phyloP scores from a whole-genome alignment of 2,329 filamentous ascomycete genomes.

The Neonectria magnoliae region DNA sequence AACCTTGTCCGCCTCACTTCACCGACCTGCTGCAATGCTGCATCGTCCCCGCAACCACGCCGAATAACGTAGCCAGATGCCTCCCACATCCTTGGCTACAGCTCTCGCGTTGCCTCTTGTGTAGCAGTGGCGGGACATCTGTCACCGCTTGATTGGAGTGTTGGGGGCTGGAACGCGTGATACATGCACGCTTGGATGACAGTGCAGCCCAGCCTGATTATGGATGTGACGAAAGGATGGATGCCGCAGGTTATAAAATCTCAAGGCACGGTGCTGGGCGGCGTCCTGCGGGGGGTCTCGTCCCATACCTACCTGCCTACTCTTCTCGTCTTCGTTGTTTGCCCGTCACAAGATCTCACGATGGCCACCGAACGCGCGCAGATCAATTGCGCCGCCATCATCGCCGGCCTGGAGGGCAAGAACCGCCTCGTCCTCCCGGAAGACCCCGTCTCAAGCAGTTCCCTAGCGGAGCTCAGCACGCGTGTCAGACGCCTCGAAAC shows the following conservation, averaged over 20 bases:
- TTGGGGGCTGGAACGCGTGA: neutral
- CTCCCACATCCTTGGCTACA: neutral
- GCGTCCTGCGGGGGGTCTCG: neutral
- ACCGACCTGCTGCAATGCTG: too few relatives aligned
- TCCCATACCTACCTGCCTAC: neutral
- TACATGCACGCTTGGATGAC: neutral
- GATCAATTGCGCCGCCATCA: neutral
- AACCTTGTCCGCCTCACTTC: neutral
- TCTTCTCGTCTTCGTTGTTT: neutral
- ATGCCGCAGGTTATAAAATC: neutral
- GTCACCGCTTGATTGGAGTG: neutral
- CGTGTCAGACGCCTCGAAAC: constrained; percentile 3
- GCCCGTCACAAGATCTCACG: neutral
- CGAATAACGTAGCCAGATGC: neutral
- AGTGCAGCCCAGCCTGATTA: neutral
- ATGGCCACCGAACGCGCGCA: neutral
- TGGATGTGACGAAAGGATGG: neutral
- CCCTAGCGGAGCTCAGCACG: neutral
- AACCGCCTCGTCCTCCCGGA: neutral
- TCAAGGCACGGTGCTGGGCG: neutral
- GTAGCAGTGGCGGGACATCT: neutral
- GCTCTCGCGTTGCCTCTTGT: neutral
- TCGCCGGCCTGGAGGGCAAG: neutral
- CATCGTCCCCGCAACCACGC: neutral
- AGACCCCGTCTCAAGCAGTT: neutral